Evolutionary conservation across 2,329 filamentous ascomycete species (phyloP), one percentile per base, ranked within the genome.

Genomic region (Alternaria ethzedia): DNA sequence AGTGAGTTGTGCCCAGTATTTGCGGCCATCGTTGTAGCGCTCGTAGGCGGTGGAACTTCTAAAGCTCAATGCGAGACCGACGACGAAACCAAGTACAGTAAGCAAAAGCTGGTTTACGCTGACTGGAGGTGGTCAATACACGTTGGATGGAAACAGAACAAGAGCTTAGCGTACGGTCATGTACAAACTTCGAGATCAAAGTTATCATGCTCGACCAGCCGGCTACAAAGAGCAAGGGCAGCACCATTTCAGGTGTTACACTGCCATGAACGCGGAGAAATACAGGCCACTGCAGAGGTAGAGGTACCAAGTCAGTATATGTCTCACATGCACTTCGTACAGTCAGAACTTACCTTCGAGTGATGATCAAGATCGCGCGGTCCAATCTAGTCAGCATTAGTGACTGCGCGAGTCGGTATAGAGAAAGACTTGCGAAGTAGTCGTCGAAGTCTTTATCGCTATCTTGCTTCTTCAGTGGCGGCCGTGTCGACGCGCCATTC

Each of bases 21-120:
- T 93, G 84, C 71, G 85, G 81, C 73, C 90, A 65, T 90, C 77
- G 85, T 83, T 78, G 65, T 80, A 80, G 74, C 90, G 87, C 79
- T 94, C 91, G 72, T 94, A 94, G 11, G 91, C 91, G 6, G 91
- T 93, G 2, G 90, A 89, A 70, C 86, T 91, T 64, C 91, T 88
- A 80, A 94, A 93, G 3, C 89, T 92, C 36, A 94, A 83, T 8
- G 89, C 86, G 63, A 94, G 81, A 86, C 89, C 89, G 76, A 94
- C 90, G 63, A 94, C 90, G 82, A 94, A 94, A 89, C 91, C 91
- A 52, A 91, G 86, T 59, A 94, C 88, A 1, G 91, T 94, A 56
- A 94, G 84, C 15, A 94, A 84, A 26, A 92, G 86, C 12, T 86
- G 87, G 70, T 86, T 85, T 62, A 93, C 87, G 43, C 85, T 85